A percentile compares a stretch with the other conserved stretches of the same genome.
Conservation (phyloP, 108 stramenopile species). For the Nitzschia putrida region DNA sequence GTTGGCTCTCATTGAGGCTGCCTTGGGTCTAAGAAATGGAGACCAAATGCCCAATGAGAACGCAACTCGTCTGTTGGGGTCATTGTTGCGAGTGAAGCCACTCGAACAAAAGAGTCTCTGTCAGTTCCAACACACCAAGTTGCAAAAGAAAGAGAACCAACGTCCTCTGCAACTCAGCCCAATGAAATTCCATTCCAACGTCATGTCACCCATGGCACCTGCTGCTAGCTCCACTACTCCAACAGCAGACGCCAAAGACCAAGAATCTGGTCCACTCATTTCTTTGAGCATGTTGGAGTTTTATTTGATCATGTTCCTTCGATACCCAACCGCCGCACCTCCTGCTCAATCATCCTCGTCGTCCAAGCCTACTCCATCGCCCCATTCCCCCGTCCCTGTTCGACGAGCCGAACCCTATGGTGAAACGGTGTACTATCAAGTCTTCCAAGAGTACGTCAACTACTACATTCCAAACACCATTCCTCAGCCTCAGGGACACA, state of each 20-base stretch:
- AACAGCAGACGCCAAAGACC: constrained; percentile 18
- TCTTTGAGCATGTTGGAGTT: constrained; percentile 73
- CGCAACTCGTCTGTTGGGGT: constrained; percentile 33
- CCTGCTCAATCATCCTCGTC: constrained; percentile 5
- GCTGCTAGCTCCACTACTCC: background rate
- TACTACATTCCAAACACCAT: constrained; percentile 54
- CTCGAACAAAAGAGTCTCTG: constrained; percentile 38
- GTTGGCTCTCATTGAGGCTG: constrained; percentile 38
- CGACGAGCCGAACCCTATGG: constrained; percentile 53
- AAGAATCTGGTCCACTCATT: constrained; percentile 30
- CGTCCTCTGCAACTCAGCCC: constrained; percentile 48
- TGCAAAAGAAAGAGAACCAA: constrained; percentile 24
- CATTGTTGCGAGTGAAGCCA: constrained; percentile 36
- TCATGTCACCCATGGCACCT: constrained; percentile 15
- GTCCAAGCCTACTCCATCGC: background rate
- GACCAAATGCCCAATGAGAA: constrained; percentile 27
- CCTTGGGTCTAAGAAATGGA: constrained; percentile 11
- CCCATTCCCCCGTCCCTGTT: background rate
- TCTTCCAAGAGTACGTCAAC: constrained; percentile 54
- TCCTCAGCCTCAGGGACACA: constrained; percentile 17
- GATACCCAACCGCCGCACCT: constrained; percentile 65
- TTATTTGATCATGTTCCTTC: constrained; percentile 62
- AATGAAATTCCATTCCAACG: constrained; percentile 10
- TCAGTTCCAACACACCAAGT: constrained; percentile 32
- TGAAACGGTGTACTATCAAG: constrained; percentile 60